Conservation (phyloP, 768 basidiomycete genomes). For the Lactarius psammicola region DNA sequence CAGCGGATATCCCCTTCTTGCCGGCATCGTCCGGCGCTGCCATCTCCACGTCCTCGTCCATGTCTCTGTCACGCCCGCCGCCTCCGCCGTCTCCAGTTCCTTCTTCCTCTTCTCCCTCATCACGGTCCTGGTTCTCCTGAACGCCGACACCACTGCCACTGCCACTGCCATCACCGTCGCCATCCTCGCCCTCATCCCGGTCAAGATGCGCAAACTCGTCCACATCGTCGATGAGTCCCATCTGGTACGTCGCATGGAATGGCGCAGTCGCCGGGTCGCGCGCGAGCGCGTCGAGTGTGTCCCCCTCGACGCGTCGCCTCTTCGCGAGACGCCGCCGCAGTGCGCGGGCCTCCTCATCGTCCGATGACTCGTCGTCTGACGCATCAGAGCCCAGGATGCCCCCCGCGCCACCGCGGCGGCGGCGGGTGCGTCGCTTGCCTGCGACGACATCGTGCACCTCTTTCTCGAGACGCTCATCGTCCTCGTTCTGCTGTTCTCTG, state of each 20-base stretch:
- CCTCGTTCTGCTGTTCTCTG: conserved; percentile 66
- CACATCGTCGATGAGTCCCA: conserved; percentile 49
- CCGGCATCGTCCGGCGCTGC: conserved; percentile 33
- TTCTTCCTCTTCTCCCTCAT: background rate
- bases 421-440: conserved; percentile 58
- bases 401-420: conserved; percentile 55
- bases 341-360: conserved; percentile 48
- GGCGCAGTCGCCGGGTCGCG: conserved; percentile 56
- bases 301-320: conserved; percentile 59
- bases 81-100: background rate
- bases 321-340: conserved; percentile 48
- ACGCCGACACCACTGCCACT: no score
- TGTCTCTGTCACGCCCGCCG: conserved; percentile 28
- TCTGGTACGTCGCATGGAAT: conserved; percentile 68
- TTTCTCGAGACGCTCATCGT: conserved; percentile 61
- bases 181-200: conserved; percentile 26
- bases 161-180: background rate
- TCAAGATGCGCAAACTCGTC: conserved; percentile 52
- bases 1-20: conserved; percentile 31
- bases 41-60: conserved; percentile 32
- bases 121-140: background rate
- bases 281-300: conserved; percentile 59
- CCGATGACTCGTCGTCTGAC: conserved; percentile 61
- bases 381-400: conserved; percentile 62
- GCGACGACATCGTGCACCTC: conserved; percentile 57